Evolutionary conservation across 306 rosid genomes (phyloP), one percentile per base, ranked within the genome.

Genomic region (Coriaria nepalensis): DNA sequence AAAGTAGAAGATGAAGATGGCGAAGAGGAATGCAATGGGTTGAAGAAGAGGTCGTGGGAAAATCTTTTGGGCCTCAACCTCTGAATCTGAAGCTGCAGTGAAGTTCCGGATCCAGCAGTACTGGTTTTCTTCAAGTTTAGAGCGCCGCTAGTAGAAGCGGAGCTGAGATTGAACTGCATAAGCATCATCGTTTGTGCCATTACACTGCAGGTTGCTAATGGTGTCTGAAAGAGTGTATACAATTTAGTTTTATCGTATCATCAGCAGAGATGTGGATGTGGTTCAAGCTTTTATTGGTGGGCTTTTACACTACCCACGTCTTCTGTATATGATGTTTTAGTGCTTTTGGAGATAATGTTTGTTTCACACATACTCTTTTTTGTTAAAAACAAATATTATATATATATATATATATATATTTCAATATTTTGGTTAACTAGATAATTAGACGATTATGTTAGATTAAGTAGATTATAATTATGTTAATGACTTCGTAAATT

Each of bases 161-260:
- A 20, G 29, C 29, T 20, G 29, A 20, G 29, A 20, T 20, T 20
- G 29, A 20, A 56, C 78, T 71, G 4, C 74, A 76, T 66, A 56
- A 81, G 82, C 57, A 88, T 40, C 83, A 90, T 72, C 49, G 95
- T 81, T 69, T 90, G 95, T 60, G 95, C 98, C 93, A 84, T 84
- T 43, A 45, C 49, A 6, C 49, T 45, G 5, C 29, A 20, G 29
- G 3, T 20, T 20, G 29, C 29, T 20, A 32, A 11, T 12, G 6
- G 11, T 33, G 6, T 49, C 12, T 33, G 2, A 10, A 40, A 32
- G 6, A 54, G 43, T 29, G 58, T 33, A 14, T 37, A 36, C 13
- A 45, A 12, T 56, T 35, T 56, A 43, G 42, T 35, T 37, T 50
- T 58, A 8, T 49, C 6, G 9, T 57, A 15, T 35, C 44, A 57